These are phyloP conservation scores for Vicia villosa DNA, from an alignment of 306 rosid species.

Conservation along the genomic window DNA sequence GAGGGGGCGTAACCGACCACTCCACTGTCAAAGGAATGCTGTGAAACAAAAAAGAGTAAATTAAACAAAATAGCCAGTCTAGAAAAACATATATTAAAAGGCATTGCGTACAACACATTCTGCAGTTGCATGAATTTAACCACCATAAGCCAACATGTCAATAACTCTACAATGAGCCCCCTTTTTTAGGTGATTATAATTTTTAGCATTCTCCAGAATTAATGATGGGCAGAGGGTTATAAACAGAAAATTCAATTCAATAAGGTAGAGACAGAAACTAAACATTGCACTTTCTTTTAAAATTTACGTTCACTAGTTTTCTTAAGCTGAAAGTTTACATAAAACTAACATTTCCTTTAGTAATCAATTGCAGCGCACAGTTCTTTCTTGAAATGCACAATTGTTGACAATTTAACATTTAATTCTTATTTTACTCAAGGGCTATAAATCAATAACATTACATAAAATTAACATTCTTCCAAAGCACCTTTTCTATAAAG, in stretches of 20 bases:
- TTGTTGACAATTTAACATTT: not conserved
- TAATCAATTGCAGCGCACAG: slow-evolving; percentile 6
- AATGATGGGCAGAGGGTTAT: slow-evolving; percentile 11
- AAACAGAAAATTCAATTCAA: slow-evolving; percentile 10
- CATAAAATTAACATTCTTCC: slow-evolving; percentile 8
- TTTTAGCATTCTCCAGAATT: slow-evolving; percentile 16
- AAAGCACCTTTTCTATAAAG: slow-evolving; percentile 11
- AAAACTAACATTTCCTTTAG: slow-evolving; percentile 4
- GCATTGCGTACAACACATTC: slow-evolving; percentile 27
- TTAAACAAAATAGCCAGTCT: slow-evolving; percentile 26
- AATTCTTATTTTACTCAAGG: not conserved
- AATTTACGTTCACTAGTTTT: not conserved
- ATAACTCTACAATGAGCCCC: not conserved
- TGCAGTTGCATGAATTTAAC: slow-evolving; percentile 26
- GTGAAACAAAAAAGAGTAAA: slow-evolving; percentile 38
- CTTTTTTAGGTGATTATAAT: slow-evolving; percentile 11
- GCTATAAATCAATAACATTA: not conserved
- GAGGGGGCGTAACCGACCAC: slow-evolving; percentile 81
- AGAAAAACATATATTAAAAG: slow-evolving; percentile 15
- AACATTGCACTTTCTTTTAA: slow-evolving; percentile 10
- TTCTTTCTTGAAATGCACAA: slow-evolving; percentile 16
- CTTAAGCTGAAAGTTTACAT: slow-evolving; percentile 14
- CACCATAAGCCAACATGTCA: slow-evolving; percentile 21
- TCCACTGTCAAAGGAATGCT: slow-evolving; percentile 93
- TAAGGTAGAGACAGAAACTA: not conserved